phyloP scores from a whole-genome alignment of 2,329 filamentous ascomycete species.

The Fusarium falciforme region DNA sequence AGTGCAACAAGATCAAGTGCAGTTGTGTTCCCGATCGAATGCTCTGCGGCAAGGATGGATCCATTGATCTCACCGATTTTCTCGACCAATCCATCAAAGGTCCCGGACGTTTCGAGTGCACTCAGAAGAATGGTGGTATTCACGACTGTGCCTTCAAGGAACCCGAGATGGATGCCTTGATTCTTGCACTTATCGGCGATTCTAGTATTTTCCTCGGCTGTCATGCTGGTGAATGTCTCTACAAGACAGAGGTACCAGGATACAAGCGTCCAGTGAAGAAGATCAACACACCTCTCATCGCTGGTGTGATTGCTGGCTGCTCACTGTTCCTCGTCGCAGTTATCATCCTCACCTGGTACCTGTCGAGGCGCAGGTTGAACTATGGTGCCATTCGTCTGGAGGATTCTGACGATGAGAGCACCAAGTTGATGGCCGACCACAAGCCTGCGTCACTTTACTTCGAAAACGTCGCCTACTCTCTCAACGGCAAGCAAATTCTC shows the following conservation, averaged over 20 bases:
- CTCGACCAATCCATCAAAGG: conserved; percentile 84
- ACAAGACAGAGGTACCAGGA: conserved; percentile 91
- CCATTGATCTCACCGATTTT: conserved; percentile 92
- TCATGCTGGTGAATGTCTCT: conserved; percentile 89
- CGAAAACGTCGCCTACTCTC: conserved; percentile 84
- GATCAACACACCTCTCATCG: conserved; percentile 97
- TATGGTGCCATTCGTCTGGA: conserved; percentile 85
- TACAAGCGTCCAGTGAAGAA: conserved; percentile 89
- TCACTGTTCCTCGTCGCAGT: conserved; percentile 90
- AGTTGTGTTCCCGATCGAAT: conserved; percentile 91
- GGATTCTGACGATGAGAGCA: conserved; percentile 88
- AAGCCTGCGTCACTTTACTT: conserved; percentile 91
- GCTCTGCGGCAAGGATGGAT: conserved; percentile 91
- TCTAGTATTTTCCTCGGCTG: conserved; percentile 87
- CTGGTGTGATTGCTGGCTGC: conserved; percentile 87
- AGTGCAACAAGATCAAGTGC: conserved; percentile 86
- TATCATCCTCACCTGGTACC: conserved; percentile 86
- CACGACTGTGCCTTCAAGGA: conserved; percentile 87
- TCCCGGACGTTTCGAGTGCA: conserved; percentile 85
- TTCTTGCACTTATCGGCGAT: conserved; percentile 90
- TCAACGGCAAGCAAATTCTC: conserved; percentile 91
- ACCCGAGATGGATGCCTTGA: conserved; percentile 91
- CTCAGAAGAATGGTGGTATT: conserved; percentile 69
- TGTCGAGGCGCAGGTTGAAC: conserved; percentile 78
- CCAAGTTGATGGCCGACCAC: conserved; percentile 90